Evolutionary conservation across 768 basidiomycete genomes (phyloP).

Genomic region (Leccinellum rugosiceps): DNA sequence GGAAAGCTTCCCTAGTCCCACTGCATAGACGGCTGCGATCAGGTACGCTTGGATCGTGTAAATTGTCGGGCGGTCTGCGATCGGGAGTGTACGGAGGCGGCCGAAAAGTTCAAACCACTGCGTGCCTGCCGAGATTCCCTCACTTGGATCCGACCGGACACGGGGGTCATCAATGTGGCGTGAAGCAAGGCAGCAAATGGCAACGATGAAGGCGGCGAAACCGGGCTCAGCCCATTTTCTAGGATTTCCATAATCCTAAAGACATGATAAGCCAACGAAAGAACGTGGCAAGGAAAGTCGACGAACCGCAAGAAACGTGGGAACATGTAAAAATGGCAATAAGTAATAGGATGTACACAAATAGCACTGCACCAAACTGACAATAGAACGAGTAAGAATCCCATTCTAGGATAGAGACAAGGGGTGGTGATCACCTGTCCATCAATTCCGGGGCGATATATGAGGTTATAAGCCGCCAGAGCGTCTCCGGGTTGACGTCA

Average conservation of each 20-base stretch:
- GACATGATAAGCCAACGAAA: slow-evolving; percentile 14
- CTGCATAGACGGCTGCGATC: slow-evolving; percentile 89
- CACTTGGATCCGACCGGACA: slow-evolving; percentile 75
- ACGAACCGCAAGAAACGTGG: slow-evolving; percentile 76
- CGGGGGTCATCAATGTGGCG: slow-evolving; percentile 91
- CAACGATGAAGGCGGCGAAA: slow-evolving; percentile 91
- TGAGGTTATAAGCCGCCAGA: slow-evolving; percentile 86
- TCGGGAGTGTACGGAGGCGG: slow-evolving; percentile 82
- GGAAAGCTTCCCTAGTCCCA: slow-evolving; percentile 85
- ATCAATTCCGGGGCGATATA: slow-evolving; percentile 87
- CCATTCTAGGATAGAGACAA: neutral
- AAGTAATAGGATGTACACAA: slow-evolving; percentile 92
- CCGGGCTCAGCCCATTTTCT: slow-evolving; percentile 95
- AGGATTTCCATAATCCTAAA: slow-evolving; percentile 88
- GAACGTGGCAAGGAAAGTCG: slow-evolving; percentile 1
- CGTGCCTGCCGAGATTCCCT: slow-evolving; percentile 85
- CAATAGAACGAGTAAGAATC: slow-evolving; percentile 14
- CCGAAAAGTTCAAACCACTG: slow-evolving; percentile 91
- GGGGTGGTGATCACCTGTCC: slow-evolving; percentile 66
- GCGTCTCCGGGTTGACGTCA: slow-evolving; percentile 80
- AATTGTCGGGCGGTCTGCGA: slow-evolving; percentile 82
- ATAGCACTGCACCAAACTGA: slow-evolving; percentile 76
- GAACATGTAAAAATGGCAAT: slow-evolving; percentile 89
- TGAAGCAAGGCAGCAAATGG: slow-evolving; percentile 87
- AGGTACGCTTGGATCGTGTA: slow-evolving; percentile 92